These are phyloP conservation scores for Tuber microsphaerosporum DNA, from an alignment of 495 filamentous ascomycete species.

Conservation along the genomic window DNA sequence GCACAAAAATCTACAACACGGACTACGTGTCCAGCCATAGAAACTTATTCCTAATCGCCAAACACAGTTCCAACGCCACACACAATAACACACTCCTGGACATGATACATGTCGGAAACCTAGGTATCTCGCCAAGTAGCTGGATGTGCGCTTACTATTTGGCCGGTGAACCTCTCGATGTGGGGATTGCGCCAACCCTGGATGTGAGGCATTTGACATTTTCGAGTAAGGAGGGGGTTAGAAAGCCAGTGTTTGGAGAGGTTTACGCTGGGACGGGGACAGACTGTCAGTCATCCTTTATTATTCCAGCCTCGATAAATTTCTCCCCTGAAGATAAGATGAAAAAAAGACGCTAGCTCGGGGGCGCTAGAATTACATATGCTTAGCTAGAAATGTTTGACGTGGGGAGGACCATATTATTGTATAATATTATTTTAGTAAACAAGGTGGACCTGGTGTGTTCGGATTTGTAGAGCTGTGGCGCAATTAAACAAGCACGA, in stretches of 20 bases:
- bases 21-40: background rate
- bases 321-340: background rate
- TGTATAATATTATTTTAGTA: background rate
- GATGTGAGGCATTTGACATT: constrained; percentile 3
- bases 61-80: too few species aligned
- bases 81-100: background rate
- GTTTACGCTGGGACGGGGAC: background rate
- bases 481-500: background rate
- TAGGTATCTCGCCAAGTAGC: background rate
- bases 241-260: background rate
- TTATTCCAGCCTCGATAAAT: background rate
- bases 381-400: background rate
- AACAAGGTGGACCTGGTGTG: background rate
- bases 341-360: background rate
- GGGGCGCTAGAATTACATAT: background rate
- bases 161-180: background rate
- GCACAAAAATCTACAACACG: background rate
- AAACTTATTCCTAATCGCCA: background rate
- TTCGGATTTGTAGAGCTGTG: background rate
- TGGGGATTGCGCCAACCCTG: background rate
- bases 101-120: background rate
- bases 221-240: background rate
- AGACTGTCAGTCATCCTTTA: background rate
- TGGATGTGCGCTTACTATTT: constrained; percentile 2
- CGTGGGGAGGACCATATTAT: background rate